Percentiles rank a stretch among this genome's conserved stretches.
Conservation (phyloP, 768 basidiomycete species). For the Amanita fuliginea region DNA sequence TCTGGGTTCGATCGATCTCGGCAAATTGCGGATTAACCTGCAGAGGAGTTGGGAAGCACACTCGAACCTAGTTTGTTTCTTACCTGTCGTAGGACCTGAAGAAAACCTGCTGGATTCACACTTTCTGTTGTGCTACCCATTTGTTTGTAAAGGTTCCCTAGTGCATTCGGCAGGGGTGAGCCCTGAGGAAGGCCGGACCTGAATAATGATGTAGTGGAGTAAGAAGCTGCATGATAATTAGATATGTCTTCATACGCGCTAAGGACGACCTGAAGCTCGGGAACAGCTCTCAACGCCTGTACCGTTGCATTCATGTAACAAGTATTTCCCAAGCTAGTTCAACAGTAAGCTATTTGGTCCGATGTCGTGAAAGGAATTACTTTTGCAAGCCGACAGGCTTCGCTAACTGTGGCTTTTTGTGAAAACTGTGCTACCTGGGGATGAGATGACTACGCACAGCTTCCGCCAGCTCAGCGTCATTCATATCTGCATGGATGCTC, state of each 20-base stretch:
- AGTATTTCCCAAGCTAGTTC: conserved; percentile 71
- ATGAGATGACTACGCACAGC: conserved; percentile 38
- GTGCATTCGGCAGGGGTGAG: conserved; percentile 32
- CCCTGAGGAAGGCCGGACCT: conserved; percentile 29
- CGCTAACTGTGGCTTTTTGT: conserved; percentile 38
- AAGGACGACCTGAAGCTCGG: conserved; percentile 75
- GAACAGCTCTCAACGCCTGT: conserved; percentile 88
- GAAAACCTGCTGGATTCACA: conserved; percentile 60
- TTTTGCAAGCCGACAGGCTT: conserved; percentile 78
- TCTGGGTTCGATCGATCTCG: conserved; percentile 44
- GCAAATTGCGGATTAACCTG: conserved; percentile 84
- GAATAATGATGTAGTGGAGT: not conserved
- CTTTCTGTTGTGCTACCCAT: conserved; percentile 73
- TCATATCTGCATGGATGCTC: conserved; percentile 52
- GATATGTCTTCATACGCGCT: conserved; percentile 30
- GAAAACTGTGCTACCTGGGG: not conserved
- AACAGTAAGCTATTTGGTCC: not conserved
- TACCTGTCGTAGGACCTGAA: conserved; percentile 56
- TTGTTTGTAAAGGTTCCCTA: conserved; percentile 59
- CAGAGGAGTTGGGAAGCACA: not conserved
- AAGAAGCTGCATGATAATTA: not conserved
- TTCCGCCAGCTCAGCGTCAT: conserved; percentile 68
- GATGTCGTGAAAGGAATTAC: conserved; percentile 17
- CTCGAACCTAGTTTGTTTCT: not conserved
- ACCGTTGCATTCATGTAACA: conserved; percentile 97